Base-by-base conservation (phyloP, 164 flowering plant species). In the Santalum album region DNA sequence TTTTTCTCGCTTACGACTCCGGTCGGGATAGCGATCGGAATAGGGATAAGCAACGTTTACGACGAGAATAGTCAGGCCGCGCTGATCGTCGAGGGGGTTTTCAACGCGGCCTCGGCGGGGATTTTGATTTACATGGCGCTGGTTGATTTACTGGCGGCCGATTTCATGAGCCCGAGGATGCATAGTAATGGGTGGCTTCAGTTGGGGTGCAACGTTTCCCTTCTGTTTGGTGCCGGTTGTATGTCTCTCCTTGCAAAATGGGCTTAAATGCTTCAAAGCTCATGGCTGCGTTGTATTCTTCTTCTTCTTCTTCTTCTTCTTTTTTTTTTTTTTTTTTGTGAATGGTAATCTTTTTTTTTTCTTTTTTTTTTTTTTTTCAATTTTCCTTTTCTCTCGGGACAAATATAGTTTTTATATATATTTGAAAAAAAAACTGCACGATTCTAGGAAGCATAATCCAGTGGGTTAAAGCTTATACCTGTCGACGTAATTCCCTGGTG, bases 1-100 rank as follows among this genome's bases (percentile, higher is more conserved):
- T 73, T 69, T 25, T 73, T 73, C 51, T 61, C 74, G 2, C 51
- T 73, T 6, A 73, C 77, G 38, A 67, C 77, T 1, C 74, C 77
- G 9, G 50, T 52, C 0, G 76, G 76, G 45, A 63, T 72, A 7
- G 76, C 60, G 0, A 27, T 73, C 4, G 74, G 77, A 2, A 66
- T 73, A 1, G 74, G 69, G 11, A 56, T 69, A 7, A 49, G 71
- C 3, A 63, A 38, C 1, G 16, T 44, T 0, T 73, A 73, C 25
- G 19, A 54, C 10, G 61, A 53, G 23, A 52, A 57, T 24, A 61
- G 62, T 44, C 52, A 60, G 0, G 52, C 39, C 0, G 71, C 71
- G 0, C 50, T 69, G 0, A 29, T 60, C 10, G 71, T 73, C 7
- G 66, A 69, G 58, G 77, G 77, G 16, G 34, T 52, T 2, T 51